Evolutionary conservation across 768 basidiomycete species (phyloP), one percentile per base, ranked within the genome.

Genomic region (Auricularia sp.): DNA sequence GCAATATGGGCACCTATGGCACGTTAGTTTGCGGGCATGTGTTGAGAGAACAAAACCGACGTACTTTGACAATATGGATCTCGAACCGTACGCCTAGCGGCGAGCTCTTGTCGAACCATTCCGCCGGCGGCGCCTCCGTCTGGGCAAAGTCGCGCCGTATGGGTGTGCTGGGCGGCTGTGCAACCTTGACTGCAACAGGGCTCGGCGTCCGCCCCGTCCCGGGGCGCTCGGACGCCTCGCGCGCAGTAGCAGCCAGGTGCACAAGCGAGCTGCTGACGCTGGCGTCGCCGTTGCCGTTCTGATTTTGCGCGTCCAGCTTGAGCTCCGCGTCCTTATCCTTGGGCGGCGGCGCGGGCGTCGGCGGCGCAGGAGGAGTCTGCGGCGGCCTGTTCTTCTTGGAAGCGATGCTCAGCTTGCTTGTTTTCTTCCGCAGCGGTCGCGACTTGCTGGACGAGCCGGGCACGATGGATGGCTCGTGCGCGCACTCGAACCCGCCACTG

Each of bases 61-160:
- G 16, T 67, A 95, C 94, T 84, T 98, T 98, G 74, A 99, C 92
- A 68, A 99, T 88, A 73, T 90, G 95, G 66, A 98, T 91, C 75
- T 99, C 96, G 74, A 98, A 99, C 67, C 93, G 84, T 8, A 99
- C 96, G 67, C 91, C 87, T 66, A 98, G 73, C 56, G 85, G 85
- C 66, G 72, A 73, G 34, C 56, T 33, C 34, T 35, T 59, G 16
- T 29, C 29, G 34, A 59, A 89, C 63, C 86, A 72, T 23, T 87
- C 85, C 69, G 85, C 56, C 23, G 68, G 29, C 69, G 73, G 66
- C 33, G 68, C 64, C 11, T 76, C 75, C 12, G 74, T 67, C 35
- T 70, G 62, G 5, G 77, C 78, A 70, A 86, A 86, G 69, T 91
- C 88, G 36, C 84, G 80, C n/a, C 89, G 88, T 77, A 91, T 89